Conservation (phyloP, 306 rosid genomes). For the Lithocarpus polystachyus region DNA sequence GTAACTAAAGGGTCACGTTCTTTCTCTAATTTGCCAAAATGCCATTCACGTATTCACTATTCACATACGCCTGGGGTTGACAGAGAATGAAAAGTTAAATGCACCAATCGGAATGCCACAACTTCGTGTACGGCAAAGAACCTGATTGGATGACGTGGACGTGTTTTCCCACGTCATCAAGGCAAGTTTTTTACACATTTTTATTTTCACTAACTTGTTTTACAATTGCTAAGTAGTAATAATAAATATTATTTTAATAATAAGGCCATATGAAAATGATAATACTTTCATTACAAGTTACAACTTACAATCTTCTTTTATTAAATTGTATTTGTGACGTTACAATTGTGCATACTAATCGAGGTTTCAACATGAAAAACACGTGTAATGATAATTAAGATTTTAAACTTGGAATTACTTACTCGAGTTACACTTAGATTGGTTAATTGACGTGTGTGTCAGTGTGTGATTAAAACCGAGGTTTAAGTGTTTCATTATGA, state of each 20-base stretch:
- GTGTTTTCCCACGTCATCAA: background rate
- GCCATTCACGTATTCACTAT: slow-evolving; percentile 13
- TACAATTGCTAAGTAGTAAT: no score
- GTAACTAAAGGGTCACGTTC: background rate
- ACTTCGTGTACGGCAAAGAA: slow-evolving; percentile 4
- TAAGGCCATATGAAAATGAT: rapidly evolving
- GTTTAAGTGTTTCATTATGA: no score
- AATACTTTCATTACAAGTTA: no score
- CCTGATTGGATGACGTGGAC: slow-evolving; percentile 24
- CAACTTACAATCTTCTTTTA: no score
- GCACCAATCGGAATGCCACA: slow-evolving; percentile 20
- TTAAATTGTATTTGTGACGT: no score
- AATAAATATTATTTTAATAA: no score
- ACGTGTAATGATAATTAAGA: no score
- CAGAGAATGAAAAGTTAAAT: background rate
- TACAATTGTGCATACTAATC: rapidly evolving
- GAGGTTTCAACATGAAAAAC: rapidly evolving
- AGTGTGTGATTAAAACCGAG: no score
- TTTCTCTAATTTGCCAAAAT: slow-evolving; percentile 26
- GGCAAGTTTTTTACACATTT: background rate
- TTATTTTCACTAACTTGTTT: background rate
- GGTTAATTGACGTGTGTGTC: no score
- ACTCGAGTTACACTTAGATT: no score
- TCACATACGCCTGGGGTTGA: slow-evolving; percentile 5
- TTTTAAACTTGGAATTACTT: no score